Conservation (phyloP, 306 rosid species). For the Pachyrhizus erosus region DNA sequence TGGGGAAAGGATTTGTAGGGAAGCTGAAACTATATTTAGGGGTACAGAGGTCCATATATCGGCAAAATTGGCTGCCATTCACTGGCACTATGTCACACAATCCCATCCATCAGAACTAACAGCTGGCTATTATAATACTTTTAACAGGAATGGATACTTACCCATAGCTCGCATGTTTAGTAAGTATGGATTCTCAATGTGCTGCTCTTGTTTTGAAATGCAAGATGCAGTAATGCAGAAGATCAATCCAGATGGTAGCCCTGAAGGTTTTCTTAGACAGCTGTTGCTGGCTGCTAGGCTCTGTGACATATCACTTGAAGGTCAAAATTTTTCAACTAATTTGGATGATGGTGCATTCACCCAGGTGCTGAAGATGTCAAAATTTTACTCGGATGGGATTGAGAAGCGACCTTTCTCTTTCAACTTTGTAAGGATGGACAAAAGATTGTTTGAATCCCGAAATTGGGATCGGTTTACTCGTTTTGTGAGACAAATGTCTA, state of each 20-base stretch:
- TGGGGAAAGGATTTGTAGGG: constrained; percentile 86
- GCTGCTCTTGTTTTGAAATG: constrained; percentile 90
- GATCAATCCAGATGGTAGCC: constrained; percentile 69
- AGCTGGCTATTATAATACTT: constrained; percentile 86
- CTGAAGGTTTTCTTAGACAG: constrained; percentile 84
- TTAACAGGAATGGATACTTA: constrained; percentile 71
- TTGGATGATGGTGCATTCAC: constrained; percentile 61
- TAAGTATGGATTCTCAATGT: constrained; percentile 69
- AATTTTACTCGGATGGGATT: constrained; percentile 64
- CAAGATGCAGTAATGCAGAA: constrained; percentile 55
- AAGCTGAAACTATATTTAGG: constrained; percentile 79
- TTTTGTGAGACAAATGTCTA: constrained; percentile 84
- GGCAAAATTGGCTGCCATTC: constrained; percentile 74
- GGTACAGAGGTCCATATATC: constrained; percentile 67
- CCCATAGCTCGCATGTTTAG: constrained; percentile 80
- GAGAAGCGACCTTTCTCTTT: constrained; percentile 86
- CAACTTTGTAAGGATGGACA: constrained; percentile 84
- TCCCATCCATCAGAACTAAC: constrained; percentile 91
- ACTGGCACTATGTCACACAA: constrained; percentile 70
- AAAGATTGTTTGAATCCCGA: constrained; percentile 70
- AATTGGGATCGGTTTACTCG: constrained; percentile 83
- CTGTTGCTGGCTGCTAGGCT: constrained; percentile 80
- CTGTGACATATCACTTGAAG: constrained; percentile 79
- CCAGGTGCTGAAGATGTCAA: constrained; percentile 83
- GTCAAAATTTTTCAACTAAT: constrained; percentile 64